A percentile compares a stretch with the other conserved stretches of the same genome.
phyloP scores from a whole-genome alignment of 768 basidiomycete genomes.

The Suillus variegatus region DNA sequence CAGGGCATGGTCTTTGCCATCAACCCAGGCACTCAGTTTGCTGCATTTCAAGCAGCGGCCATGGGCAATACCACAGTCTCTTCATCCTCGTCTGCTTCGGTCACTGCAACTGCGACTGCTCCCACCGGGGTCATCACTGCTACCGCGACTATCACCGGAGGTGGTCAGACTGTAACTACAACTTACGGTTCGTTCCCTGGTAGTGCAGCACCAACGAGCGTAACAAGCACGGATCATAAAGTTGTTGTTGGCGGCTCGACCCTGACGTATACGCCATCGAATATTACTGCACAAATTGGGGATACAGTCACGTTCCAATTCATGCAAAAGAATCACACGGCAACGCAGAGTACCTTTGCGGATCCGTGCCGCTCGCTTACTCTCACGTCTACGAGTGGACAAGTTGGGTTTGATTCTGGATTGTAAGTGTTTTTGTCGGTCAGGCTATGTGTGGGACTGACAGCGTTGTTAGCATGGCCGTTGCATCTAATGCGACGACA shows the following conservation, averaged over 20 bases:
- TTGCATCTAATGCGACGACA: conserved; percentile 41
- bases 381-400: conserved; percentile 44
- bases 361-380: conserved; percentile 44
- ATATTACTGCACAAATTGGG: conserved; percentile 46
- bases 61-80: conserved; percentile 30
- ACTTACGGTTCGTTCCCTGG: conserved; percentile 37
- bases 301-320: conserved; percentile 49
- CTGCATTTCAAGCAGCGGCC: conserved; percentile 56
- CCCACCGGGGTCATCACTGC: conserved; percentile 36
- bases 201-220: conserved; percentile 27
- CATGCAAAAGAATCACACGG: conserved; percentile 50
- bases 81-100: conserved; percentile 18
- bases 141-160: conserved; percentile 41
- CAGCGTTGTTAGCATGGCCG: conserved; percentile 41
- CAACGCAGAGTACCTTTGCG: conserved; percentile 36
- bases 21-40: conserved; percentile 57
- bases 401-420: conserved; percentile 49
- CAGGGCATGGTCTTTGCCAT: conserved; percentile 68
- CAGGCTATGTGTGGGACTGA: not conserved
- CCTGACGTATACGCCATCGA: conserved; percentile 43
- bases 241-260: conserved; percentile 45
- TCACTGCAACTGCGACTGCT: conserved; percentile 28
- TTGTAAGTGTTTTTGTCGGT: conserved; percentile 34
- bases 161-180: conserved; percentile 29
- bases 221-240: conserved; percentile 35